Percentiles rank a stretch among this genome's conserved stretches.
Conservation (phyloP, 495 filamentous ascomycete species). For the Aspergillus diversus region DNA sequence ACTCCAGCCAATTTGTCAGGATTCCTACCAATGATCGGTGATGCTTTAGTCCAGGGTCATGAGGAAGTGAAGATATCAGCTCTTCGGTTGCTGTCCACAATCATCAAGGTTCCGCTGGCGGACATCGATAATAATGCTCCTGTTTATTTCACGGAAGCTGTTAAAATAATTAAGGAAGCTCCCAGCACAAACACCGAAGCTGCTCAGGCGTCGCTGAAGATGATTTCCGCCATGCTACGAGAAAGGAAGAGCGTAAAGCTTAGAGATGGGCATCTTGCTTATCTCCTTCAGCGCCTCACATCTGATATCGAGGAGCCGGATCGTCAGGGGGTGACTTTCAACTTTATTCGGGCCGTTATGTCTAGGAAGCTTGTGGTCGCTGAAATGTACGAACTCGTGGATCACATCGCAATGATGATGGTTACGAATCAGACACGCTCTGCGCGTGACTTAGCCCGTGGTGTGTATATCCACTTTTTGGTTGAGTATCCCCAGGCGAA, state of each 20-base stretch:
- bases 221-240: slow-evolving; percentile 81
- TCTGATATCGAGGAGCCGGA: slow-evolving; percentile 93
- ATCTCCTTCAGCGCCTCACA: slow-evolving; percentile 79
- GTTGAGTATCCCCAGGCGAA: slow-evolving; percentile 93
- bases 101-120: slow-evolving; percentile 81
- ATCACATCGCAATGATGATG: slow-evolving; percentile 89
- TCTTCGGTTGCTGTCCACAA: slow-evolving; percentile 77
- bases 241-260: slow-evolving; percentile 74
- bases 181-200: slow-evolving; percentile 78
- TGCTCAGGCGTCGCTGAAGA: slow-evolving; percentile 82
- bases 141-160: slow-evolving; percentile 81
- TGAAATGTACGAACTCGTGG: slow-evolving; percentile 86
- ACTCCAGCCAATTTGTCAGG: slow-evolving; percentile 78
- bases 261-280: slow-evolving; percentile 80
- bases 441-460: slow-evolving; percentile 82
- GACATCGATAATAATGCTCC: slow-evolving; percentile 67
- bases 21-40: slow-evolving; percentile 86
- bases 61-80: slow-evolving; percentile 90
- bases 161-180: slow-evolving; percentile 76
- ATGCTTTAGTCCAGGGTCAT: slow-evolving; percentile 76
- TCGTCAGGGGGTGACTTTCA: slow-evolving; percentile 88
- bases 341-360: slow-evolving; percentile 85
- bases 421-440: slow-evolving; percentile 89
- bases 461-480: slow-evolving; percentile 90
- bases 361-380: slow-evolving; percentile 82